phyloP scores from a whole-genome alignment of 108 stramenopile species.

The Skeletonema marinoi region DNA sequence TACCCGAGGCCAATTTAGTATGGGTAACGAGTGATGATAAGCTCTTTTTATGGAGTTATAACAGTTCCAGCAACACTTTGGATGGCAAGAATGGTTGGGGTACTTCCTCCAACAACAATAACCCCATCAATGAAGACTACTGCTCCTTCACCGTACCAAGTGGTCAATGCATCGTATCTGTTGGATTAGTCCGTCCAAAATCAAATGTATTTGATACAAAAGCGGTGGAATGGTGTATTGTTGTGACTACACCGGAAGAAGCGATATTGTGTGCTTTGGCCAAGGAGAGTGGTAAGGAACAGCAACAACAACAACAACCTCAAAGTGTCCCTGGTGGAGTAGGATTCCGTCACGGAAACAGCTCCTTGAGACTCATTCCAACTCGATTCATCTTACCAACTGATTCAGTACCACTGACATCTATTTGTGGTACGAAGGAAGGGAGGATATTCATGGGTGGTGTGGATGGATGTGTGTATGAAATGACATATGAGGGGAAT shows the following conservation, averaged over 20 bases:
- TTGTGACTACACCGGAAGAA: conserved; percentile 92
- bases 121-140: conserved; percentile 45
- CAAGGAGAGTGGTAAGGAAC: conserved; percentile 17
- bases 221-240: conserved; percentile 88
- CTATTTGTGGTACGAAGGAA: conserved; percentile 67
- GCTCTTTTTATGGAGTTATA: conserved; percentile 91
- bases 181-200: conserved; percentile 85
- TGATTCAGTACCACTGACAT: conserved; percentile 85
- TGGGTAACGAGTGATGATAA: conserved; percentile 93
- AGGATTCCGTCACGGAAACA: conserved; percentile 27
- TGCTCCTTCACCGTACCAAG: conserved; percentile 76
- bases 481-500: conserved; percentile 80
- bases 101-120: neutral
- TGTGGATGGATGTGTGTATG: conserved; percentile 93
- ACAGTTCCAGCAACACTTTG: neutral
- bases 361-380: conserved; percentile 53
- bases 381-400: conserved; percentile 88
- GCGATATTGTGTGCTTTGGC: conserved; percentile 84
- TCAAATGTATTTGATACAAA: conserved; percentile 84
- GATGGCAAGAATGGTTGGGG: conserved; percentile 18
- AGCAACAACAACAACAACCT: conserved; percentile 5
- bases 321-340: conserved; percentile 12
- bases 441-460: conserved; percentile 97
- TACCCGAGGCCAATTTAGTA: conserved; percentile 87
- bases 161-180: conserved; percentile 79